These are phyloP conservation scores for Licmophora abbreviata DNA, from an alignment of 108 stramenopile species.

Conservation along the genomic window DNA sequence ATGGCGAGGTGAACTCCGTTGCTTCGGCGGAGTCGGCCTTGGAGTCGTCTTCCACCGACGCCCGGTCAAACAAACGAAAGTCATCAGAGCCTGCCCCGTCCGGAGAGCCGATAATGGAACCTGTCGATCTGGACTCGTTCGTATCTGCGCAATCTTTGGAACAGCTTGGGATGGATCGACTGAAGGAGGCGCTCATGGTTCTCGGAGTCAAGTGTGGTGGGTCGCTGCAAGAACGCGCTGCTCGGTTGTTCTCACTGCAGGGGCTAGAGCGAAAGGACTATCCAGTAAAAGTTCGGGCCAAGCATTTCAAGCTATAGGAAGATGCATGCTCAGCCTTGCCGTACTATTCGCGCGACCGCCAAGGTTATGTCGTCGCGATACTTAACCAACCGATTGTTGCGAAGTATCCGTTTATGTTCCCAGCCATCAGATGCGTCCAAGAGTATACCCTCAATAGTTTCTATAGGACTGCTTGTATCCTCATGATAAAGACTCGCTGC, in stretches of 20 bases:
- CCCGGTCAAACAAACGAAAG: too few species aligned
- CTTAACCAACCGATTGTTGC: background rate
- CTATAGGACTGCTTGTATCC: background rate
- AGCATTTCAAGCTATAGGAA: constrained; percentile 32
- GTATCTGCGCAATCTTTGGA: constrained; percentile 44
- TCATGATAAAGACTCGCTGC: background rate
- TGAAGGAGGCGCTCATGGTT: constrained; percentile 79
- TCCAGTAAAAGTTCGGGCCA: constrained; percentile 60
- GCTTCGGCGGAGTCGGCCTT: too few species aligned
- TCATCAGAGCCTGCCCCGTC: background rate
- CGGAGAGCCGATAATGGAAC: background rate
- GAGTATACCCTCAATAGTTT: background rate
- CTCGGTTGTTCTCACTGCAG: constrained; percentile 80
- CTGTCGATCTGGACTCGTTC: constrained; percentile 45
- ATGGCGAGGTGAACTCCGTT: constrained; percentile 4
- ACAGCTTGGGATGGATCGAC: constrained; percentile 73
- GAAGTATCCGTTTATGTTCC: background rate
- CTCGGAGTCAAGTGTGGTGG: constrained; percentile 91
- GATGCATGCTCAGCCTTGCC: too few species aligned
- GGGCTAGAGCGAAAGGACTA: constrained; percentile 66
- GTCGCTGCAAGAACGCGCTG: constrained; percentile 72
- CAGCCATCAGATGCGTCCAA: background rate
- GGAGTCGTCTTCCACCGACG: too few species aligned
- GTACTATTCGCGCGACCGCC: too few species aligned
- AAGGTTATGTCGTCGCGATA: background rate